These are phyloP conservation scores for Trichophyton rubrum DNA, from an alignment of 2,329 filamentous ascomycete species.

Conservation along the genomic window DNA sequence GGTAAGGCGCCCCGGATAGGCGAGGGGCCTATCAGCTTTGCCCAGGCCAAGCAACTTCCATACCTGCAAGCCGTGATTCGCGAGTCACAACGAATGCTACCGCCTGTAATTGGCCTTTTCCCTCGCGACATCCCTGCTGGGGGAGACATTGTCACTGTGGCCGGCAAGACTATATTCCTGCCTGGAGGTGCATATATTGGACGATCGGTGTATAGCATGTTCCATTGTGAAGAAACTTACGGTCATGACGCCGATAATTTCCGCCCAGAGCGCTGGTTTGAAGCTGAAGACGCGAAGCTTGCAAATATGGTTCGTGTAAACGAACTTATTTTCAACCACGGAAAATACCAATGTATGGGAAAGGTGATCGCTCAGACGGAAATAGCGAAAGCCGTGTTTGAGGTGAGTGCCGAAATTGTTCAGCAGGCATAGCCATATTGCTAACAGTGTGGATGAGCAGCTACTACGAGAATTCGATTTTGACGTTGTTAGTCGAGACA, in stretches of 20 bases:
- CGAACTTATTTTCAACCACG: constrained; percentile 5
- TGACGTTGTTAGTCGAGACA: neutral
- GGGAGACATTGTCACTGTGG: constrained; percentile 23
- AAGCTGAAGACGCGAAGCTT: neutral
- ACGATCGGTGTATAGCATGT: constrained; percentile 32
- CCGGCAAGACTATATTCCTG: constrained; percentile 27
- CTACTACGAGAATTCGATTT: neutral
- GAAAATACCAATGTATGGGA: constrained; percentile 4
- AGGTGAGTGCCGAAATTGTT: neutral
- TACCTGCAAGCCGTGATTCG: constrained; percentile 21
- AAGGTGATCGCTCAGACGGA: constrained; percentile 5
- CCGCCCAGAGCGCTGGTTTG: constrained; percentile 40
- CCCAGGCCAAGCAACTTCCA: constrained; percentile 10
- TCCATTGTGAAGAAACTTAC: constrained; percentile 21
- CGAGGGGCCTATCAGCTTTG: neutral
- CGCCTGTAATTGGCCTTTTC: constrained; percentile 30
- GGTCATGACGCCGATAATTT: constrained; percentile 30
- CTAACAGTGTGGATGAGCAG: neutral
- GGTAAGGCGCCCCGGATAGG: constrained; percentile 2
- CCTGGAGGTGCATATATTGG: constrained; percentile 38
- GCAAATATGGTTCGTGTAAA: constrained; percentile 3
- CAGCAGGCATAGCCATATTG: neutral
- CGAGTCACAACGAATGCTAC: constrained; percentile 18
- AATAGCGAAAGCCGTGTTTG: constrained; percentile 6
- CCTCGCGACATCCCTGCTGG: constrained; percentile 26